Percentiles rank a stretch among this genome's conserved stretches.
Evolutionary conservation across 352 stramenopile genomes (phyloP).

Genomic region (Peronospora farinosa): DNA sequence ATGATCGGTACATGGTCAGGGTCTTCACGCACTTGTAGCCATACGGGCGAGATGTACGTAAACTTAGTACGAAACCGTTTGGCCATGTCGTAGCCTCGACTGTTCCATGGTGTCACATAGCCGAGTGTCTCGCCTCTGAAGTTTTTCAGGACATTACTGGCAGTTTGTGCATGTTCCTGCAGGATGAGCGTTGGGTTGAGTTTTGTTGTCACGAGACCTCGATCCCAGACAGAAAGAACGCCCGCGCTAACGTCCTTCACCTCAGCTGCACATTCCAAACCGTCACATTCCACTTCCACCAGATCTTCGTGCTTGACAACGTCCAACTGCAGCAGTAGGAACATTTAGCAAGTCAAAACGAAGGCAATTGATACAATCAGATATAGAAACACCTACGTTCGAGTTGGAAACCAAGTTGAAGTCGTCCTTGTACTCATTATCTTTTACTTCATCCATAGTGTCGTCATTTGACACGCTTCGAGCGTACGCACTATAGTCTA

Average conservation of each 20-base stretch:
- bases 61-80: slow-evolving; percentile 70
- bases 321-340: slow-evolving; percentile 21
- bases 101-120: slow-evolving; percentile 83
- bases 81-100: slow-evolving; percentile 62
- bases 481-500: slow-evolving; percentile 7
- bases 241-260: neutral
- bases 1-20: slow-evolving; percentile 41
- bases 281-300: slow-evolving; percentile 34
- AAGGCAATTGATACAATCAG: slow-evolving; percentile 2
- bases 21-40: slow-evolving; percentile 71
- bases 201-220: slow-evolving; percentile 50
- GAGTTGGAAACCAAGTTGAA: slow-evolving; percentile 32
- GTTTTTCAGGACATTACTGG: slow-evolving; percentile 22
- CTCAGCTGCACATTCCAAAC: slow-evolving; percentile 26
- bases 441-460: slow-evolving; percentile 24
- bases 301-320: slow-evolving; percentile 21
- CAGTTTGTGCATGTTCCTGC: slow-evolving; percentile 30
- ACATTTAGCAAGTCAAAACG: neutral
- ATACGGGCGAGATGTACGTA: slow-evolving; percentile 73
- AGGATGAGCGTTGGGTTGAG: slow-evolving; percentile 42
- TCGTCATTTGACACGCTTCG: slow-evolving; percentile 20
- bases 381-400: slow-evolving; percentile 12
- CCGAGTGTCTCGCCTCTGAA: slow-evolving; percentile 57
- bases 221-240: slow-evolving; percentile 33
- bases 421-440: slow-evolving; percentile 24